Base-by-base conservation (phyloP, 371 early-diverging fungal species). In the Haplosporangium sp. region DNA sequence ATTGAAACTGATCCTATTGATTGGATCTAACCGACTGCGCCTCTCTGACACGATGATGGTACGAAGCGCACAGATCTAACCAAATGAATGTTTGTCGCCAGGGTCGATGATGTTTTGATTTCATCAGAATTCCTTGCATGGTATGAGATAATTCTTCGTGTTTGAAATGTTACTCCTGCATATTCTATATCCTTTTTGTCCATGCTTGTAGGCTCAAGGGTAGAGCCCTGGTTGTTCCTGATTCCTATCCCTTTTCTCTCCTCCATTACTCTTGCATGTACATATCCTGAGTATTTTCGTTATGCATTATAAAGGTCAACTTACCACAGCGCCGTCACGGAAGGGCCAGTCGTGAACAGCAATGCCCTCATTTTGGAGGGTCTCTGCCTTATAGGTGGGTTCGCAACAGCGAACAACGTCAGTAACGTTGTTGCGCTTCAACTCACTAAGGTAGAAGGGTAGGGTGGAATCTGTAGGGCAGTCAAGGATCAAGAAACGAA, bases 381-480 rank as follows among this genome's bases (percentile, higher is more conserved):
- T 87, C 20, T 83, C 86, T n/a, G 87, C 83, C 45, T 84, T 83
- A 70, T 98, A 97, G 7, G 96, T 96, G 15, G 96, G 95, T 78
- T 96, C 95, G 83, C 97, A 96, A 40, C 94, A 96, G 9, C 96
- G 90, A 5, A 96, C 95, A 13, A 96, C 92, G 61, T 95, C 94
- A 4, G 92, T 91, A 50, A 95, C 96, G 63, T 90, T 84, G 62
- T 92, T 86, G 47, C 88, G 84, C 42, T 85, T 82, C 76, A 96
- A 88, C 75, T 96, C 90, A 61, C 89, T 87, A 15, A 94, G 65
- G 72, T 97, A 97, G 13, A 91, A 85, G 2, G 88, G 87, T 44
- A 97, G 77, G 7, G 92, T 96, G 63, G 91, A 85, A 76, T 94
- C 93, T 27, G 96, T 93, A 2, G 98, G 97, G 58, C 94, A 93